A percentile compares a stretch with the other conserved stretches of the same genome.
These are phyloP conservation scores for Aspergillus ustus DNA, from an alignment of 2,329 filamentous ascomycete species.

Conservation along the genomic window DNA sequence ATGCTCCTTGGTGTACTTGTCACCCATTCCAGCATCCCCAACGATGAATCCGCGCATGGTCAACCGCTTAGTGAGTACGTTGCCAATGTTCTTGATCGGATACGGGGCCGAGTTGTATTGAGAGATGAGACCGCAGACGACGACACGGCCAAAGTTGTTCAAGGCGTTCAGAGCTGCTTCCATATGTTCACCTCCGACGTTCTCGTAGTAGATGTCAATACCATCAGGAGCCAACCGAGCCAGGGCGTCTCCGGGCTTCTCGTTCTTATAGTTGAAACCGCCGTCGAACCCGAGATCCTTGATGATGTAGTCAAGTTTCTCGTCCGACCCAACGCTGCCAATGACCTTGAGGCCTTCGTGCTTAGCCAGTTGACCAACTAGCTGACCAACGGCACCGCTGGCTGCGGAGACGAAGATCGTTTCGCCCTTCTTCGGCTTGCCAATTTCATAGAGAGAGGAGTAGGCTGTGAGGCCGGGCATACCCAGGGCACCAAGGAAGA, in stretches of 20 bases:
- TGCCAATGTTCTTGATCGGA: constrained; percentile 68
- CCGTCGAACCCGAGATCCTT: constrained; percentile 72
- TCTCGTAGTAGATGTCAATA: constrained; percentile 84
- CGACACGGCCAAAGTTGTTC: constrained; percentile 69
- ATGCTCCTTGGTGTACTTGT: constrained; percentile 70
- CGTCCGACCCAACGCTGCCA: constrained; percentile 77
- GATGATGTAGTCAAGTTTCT: constrained; percentile 76
- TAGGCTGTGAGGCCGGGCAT: constrained; percentile 81
- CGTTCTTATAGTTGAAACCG: constrained; percentile 89
- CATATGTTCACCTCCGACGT: constrained; percentile 76
- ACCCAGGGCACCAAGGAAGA: constrained; percentile 76
- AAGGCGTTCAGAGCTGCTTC: constrained; percentile 68
- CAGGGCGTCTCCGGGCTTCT: constrained; percentile 70
- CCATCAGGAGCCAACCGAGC: constrained; percentile 73
- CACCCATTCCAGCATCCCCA: constrained; percentile 65
- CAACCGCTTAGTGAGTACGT: constrained; percentile 70
- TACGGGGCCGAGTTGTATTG: constrained; percentile 76
- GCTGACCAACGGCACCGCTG: constrained; percentile 78
- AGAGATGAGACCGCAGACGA: constrained; percentile 71
- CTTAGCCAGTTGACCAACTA: constrained; percentile 84
- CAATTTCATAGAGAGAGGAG: constrained; percentile 74
- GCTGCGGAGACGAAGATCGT: constrained; percentile 83
- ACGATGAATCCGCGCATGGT: constrained; percentile 77
- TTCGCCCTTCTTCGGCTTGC: constrained; percentile 74
- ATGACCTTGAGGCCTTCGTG: constrained; percentile 78